phyloP scores from a whole-genome alignment of 1,284 basidiomycete species.

The Boletus sp. region DNA sequence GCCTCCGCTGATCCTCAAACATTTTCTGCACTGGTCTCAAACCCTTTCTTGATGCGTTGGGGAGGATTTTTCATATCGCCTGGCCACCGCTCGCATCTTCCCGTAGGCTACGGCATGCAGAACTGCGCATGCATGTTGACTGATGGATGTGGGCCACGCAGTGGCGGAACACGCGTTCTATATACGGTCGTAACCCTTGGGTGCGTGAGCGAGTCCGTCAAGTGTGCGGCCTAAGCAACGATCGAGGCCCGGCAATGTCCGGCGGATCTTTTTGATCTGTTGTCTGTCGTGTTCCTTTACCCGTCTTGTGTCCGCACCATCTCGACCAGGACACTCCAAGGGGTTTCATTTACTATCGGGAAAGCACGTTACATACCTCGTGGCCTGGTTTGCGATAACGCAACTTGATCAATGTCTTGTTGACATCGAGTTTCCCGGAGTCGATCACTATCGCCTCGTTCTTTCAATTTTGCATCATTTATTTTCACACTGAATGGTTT shows the following conservation, averaged over 20 bases:
- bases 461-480: conserved; percentile 9
- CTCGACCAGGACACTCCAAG: conserved; percentile 13
- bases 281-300: conserved; percentile 13
- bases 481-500: conserved; percentile 5
- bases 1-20: conserved; percentile 7
- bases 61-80: conserved; percentile 15
- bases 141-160: conserved; percentile 28
- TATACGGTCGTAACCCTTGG: conserved; percentile 14
- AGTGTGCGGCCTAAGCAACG: conserved; percentile 12
- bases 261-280: conserved; percentile 23
- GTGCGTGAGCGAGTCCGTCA: conserved; percentile 14
- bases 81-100: conserved; percentile 22
- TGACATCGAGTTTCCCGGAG: conserved; percentile 10
- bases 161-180: conserved; percentile 21
- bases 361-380: conserved; percentile 21
- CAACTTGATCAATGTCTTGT: conserved; percentile 9
- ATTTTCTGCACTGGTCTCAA: conserved; percentile 5
- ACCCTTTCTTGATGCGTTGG: conserved; percentile 10
- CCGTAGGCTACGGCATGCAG: conserved; percentile 27
- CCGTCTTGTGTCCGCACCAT: conserved; percentile 24
- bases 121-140: conserved; percentile 27
- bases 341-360: conserved; percentile 15
- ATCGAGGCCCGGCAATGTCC: conserved; percentile 27
- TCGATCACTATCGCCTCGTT: conserved; percentile 5
- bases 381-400: conserved; percentile 12